Evolutionary conservation across 169 alveolate genomes (phyloP).

Genomic region (Cystoisospora suis): DNA sequence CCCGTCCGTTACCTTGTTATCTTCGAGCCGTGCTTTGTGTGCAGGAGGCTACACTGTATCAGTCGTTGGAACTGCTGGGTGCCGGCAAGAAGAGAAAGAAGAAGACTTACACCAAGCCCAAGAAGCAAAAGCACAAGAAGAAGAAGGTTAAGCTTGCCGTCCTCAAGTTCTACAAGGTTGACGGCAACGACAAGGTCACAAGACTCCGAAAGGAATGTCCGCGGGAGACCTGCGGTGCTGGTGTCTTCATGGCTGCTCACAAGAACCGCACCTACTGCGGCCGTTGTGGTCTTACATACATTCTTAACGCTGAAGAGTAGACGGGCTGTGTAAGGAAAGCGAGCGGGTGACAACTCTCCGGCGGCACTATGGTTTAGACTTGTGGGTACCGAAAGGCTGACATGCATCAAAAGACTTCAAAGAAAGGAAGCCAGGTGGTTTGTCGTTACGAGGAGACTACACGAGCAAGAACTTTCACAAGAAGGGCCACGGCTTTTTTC

Average conservation of each 20-base stretch:
- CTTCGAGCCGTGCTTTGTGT: no score
- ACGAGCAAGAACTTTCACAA: no score
- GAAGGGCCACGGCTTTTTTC: no score
- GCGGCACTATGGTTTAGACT: no score
- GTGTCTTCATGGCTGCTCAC: constrained; percentile 98
- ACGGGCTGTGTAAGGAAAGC: neutral
- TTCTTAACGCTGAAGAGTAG: constrained; percentile 51
- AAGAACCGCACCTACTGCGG: constrained; percentile 98
- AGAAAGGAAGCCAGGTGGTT: neutral
- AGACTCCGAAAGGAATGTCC: constrained; percentile 95
- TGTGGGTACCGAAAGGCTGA: no score
- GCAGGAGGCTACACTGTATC: constrained; percentile 73
- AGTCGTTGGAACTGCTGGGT: constrained; percentile 75
- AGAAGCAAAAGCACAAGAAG: constrained; percentile 95
- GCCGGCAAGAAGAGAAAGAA: constrained; percentile 94
- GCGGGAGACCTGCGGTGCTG: constrained; percentile 92
- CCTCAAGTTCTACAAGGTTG: constrained; percentile 96
- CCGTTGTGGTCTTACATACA: constrained; percentile 93
- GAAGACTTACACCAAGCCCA: constrained; percentile 93
- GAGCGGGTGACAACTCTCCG: neutral
- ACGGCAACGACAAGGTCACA: constrained; percentile 92
- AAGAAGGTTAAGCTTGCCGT: constrained; percentile 97
- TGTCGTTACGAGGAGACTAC: neutral
- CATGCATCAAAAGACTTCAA: neutral
- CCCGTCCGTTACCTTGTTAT: no score